Evolutionary conservation across 2,329 filamentous ascomycete genomes (phyloP), one percentile per base, ranked within the genome.

Genomic region (Sporothrix globosa): DNA sequence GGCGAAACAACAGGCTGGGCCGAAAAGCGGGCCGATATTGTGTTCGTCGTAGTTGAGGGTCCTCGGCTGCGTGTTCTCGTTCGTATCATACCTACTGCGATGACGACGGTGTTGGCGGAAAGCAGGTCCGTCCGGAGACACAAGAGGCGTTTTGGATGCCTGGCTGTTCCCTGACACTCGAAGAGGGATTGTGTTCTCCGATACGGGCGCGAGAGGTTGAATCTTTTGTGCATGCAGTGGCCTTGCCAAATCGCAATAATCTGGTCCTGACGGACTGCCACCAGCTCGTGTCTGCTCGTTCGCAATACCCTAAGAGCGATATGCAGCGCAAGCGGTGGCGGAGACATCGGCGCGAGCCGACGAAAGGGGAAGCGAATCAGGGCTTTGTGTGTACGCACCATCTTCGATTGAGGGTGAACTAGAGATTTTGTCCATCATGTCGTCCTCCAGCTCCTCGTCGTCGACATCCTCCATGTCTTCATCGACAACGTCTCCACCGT

Each of bases 401-500:
- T 98, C 95, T 85, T 97, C 93, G 81, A 99, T 99, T 76, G 95
- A 98, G 78, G 96, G 96, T 77, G 95, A 98, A 81, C 94, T 98
- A 77, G 95, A 98, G 75, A 99, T 97, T 81, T 96, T 96, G 83
- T 98, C 96, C 91, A 97, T 93, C 89, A 97, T 90, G 80, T 98
- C 95, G 81, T 73, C 93, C 79, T 93, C 82, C 76, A 92, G 87
- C 75, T 92, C 63, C 46, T 66, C 91, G 63, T 85, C 91, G 76
- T 90, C 90, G 65, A 88, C 88, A 74, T 88, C 87, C 75, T 91
- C 87, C 76, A 88, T 81, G 73, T 92, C 89, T 63, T 86, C 88
- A 73, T 91, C 89, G 75, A 87, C 77, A 61, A 79, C 80, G 56
- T 83, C 82, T 44, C 85, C 86, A 72, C 87, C 88, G 80, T 90